These are phyloP conservation scores for Leccinellum rugosiceps DNA, from an alignment of 768 basidiomycete species.

Conservation along the genomic window DNA sequence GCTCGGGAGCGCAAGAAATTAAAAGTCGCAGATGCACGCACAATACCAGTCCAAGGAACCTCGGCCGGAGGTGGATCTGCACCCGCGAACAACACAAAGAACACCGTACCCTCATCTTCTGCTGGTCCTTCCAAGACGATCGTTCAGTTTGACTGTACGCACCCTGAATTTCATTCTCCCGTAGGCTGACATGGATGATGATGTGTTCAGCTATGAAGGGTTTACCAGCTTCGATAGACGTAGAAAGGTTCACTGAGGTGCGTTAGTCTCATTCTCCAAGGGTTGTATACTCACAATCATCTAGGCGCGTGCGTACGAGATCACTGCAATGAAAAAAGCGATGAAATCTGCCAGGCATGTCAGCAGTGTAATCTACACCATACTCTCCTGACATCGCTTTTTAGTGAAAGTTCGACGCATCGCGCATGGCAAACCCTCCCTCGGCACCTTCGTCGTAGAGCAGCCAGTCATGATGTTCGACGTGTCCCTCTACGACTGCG, in stretches of 20 bases:
- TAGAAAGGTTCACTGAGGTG: slow-evolving; percentile 87
- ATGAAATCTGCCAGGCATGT: slow-evolving; percentile 75
- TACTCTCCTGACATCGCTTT: neutral
- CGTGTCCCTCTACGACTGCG: slow-evolving; percentile 85
- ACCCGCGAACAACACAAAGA: slow-evolving; percentile 11
- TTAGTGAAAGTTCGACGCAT: slow-evolving; percentile 66
- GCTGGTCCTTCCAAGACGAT: slow-evolving; percentile 39
- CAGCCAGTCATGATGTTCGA: slow-evolving; percentile 92
- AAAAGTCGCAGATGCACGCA: slow-evolving; percentile 60
- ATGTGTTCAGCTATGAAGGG: slow-evolving; percentile 47
- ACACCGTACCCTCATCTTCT: slow-evolving; percentile 28
- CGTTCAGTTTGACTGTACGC: slow-evolving; percentile 40
- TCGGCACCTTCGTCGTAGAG: slow-evolving; percentile 84
- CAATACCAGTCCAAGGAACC: slow-evolving; percentile 58
- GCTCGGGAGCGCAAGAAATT: slow-evolving; percentile 65
- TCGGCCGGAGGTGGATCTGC: slow-evolving; percentile 7
- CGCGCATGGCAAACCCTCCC: slow-evolving; percentile 93
- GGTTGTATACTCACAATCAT: neutral
- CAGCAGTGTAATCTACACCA: fast-evolving
- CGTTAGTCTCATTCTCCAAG: slow-evolving; percentile 3
- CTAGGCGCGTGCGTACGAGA: slow-evolving; percentile 88
- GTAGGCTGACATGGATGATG: neutral
- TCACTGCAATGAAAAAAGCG: slow-evolving; percentile 82
- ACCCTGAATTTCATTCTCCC: neutral
- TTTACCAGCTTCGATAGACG: slow-evolving; percentile 73